A percentile compares a stretch with the other conserved stretches of the same genome.
Conservation (phyloP, 73 alveolate species). For the Paramecium caudatum region DNA sequence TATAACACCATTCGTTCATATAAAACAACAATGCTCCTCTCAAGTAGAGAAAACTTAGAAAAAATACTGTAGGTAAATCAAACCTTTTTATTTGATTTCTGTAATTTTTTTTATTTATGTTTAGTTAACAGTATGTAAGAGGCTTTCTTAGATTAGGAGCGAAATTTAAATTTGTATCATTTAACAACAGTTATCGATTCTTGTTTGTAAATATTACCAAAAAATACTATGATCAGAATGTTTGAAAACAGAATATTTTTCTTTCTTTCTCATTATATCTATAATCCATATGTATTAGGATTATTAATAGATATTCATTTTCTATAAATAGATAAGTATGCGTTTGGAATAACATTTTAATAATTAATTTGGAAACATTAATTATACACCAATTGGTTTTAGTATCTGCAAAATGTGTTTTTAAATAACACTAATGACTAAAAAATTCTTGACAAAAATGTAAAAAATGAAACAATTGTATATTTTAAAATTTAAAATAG, state of each 20-base stretch:
- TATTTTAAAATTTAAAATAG: background rate
- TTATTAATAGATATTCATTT: constrained; percentile 21
- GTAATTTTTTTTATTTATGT: background rate
- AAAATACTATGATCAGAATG: background rate
- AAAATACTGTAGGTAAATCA: background rate
- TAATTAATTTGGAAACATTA: constrained; percentile 22
- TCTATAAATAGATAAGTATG: background rate
- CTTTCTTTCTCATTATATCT: background rate
- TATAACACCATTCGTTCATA: background rate
- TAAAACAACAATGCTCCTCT: background rate
- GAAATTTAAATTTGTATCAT: constrained; percentile 29
- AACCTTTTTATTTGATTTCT: background rate
- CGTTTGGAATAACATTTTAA: background rate
- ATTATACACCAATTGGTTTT: constrained; percentile 25
- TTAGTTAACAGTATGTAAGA: background rate
- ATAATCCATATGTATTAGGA: background rate
- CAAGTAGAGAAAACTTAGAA: background rate
- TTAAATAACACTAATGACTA: background rate
- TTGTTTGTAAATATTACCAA: background rate
- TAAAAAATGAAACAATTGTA: background rate
- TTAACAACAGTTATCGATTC: background rate
- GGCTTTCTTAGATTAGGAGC: background rate
- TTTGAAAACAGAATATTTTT: background rate
- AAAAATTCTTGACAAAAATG: background rate
- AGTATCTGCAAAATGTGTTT: background rate